phyloP scores from a whole-genome alignment of 2,329 filamentous ascomycete genomes.

The Curvularia spicifera region DNA sequence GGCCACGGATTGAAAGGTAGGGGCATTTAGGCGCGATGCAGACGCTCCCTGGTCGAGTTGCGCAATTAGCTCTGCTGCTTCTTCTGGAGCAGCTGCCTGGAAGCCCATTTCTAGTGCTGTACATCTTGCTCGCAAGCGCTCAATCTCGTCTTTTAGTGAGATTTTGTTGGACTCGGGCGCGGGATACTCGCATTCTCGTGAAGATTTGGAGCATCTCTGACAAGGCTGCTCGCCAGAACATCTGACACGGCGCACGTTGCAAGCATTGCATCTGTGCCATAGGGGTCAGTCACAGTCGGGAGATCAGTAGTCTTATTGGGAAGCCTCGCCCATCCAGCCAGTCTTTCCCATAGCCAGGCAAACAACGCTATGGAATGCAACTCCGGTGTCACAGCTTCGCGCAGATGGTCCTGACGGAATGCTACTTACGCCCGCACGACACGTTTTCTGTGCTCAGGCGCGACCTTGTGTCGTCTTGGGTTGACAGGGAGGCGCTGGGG shows the following conservation, averaged over 20 bases:
- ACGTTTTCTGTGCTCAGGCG: conserved; percentile 31
- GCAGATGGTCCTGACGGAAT: neutral
- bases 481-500: conserved; percentile 32
- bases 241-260: conserved; percentile 35
- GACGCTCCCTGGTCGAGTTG: conserved; percentile 19
- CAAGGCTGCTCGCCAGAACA: conserved; percentile 39
- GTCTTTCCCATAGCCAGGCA: neutral
- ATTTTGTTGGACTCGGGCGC: conserved; percentile 28
- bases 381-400: neutral
- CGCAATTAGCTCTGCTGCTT: conserved; percentile 23
- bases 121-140: conserved; percentile 33
- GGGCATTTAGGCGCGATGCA: conserved; percentile 12
- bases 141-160: conserved; percentile 30
- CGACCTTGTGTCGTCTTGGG: conserved; percentile 33
- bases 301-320: neutral
- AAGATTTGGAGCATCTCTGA: conserved; percentile 26
- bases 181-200: conserved; percentile 34
- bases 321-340: conserved; percentile 6
- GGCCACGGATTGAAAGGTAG: conserved; percentile 16
- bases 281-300: conserved; percentile 10
- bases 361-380: neutral
- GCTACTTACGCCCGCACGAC: conserved; percentile 33
- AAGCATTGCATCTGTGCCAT: conserved; percentile 33
- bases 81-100: conserved; percentile 22
- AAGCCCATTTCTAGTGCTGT: conserved; percentile 28